Conservation (phyloP, 2,329 filamentous ascomycete genomes). For the Ciborinia camelliae region DNA sequence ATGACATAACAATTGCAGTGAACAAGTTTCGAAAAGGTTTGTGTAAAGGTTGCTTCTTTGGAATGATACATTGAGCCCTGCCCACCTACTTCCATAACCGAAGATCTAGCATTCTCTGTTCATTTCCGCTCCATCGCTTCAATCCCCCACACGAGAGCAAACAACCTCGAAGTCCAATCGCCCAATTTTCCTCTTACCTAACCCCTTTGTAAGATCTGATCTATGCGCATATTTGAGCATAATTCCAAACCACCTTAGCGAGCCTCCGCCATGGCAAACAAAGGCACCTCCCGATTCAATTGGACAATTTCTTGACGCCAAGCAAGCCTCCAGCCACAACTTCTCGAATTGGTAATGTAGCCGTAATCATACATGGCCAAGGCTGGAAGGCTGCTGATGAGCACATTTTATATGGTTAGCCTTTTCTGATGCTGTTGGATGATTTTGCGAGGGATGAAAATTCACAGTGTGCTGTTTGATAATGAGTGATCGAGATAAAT, state of each 20-base stretch:
- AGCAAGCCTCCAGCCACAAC: neutral
- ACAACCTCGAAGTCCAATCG: no score
- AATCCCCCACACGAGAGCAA: no score
- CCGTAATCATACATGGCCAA: neutral
- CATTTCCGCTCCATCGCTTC: no score
- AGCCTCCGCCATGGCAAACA: neutral
- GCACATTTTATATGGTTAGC: slow-evolving; percentile 10
- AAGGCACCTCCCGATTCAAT: neutral
- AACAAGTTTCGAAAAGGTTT: no score
- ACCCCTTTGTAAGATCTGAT: no score
- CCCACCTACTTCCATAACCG: no score
- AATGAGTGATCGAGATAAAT: neutral
- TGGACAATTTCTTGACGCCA: neutral
- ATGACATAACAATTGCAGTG: no score
- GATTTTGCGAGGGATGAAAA: neutral
- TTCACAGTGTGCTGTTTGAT: no score
- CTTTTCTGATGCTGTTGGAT: neutral
- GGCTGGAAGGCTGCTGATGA: slow-evolving; percentile 5
- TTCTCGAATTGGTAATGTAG: neutral
- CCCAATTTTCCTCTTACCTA: no score
- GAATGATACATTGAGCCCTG: no score
- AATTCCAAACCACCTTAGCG: neutral
- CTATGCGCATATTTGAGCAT: slow-evolving; percentile 1
- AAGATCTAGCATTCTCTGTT: no score
- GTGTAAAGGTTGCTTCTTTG: no score